phyloP scores from a whole-genome alignment of 257 asterid species.

The Salvia splendens region DNA sequence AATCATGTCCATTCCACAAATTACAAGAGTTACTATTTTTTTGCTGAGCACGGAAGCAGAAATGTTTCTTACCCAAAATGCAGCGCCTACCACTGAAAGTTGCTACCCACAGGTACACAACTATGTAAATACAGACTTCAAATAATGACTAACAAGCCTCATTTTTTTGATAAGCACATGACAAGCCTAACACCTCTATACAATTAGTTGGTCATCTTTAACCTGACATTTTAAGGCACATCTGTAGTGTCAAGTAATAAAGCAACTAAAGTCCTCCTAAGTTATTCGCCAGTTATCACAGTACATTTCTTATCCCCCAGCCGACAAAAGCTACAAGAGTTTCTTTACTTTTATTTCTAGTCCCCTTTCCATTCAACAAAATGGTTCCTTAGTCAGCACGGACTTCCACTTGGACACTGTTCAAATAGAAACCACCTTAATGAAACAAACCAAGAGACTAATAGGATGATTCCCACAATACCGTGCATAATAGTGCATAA shows the following conservation, averaged over 20 bases:
- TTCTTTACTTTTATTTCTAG: neutral
- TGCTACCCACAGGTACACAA: neutral
- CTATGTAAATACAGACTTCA: neutral
- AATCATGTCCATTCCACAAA: neutral
- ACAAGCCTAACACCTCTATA: neutral
- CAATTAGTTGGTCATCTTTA: neutral
- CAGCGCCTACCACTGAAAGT: neutral
- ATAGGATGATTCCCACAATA: neutral
- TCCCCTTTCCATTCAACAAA: neutral
- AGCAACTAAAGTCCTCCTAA: neutral
- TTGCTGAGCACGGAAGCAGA: conserved; percentile 1
- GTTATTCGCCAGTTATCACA: neutral
- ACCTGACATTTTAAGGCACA: neutral
- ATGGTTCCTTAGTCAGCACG: conserved; percentile 6
- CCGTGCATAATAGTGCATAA: neutral
- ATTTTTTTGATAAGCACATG: neutral
- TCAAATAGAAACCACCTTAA: neutral
- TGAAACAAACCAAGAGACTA: neutral
- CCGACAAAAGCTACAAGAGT: neutral
- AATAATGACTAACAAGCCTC: neutral
- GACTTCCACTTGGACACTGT: neutral
- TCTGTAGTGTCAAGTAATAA: neutral
- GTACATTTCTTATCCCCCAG: neutral
- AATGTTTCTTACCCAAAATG: neutral
- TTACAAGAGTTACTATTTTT: neutral